Base-by-base conservation (phyloP, 495 filamentous ascomycete genomes). In the Paragyromitra xinjiangensis region DNA sequence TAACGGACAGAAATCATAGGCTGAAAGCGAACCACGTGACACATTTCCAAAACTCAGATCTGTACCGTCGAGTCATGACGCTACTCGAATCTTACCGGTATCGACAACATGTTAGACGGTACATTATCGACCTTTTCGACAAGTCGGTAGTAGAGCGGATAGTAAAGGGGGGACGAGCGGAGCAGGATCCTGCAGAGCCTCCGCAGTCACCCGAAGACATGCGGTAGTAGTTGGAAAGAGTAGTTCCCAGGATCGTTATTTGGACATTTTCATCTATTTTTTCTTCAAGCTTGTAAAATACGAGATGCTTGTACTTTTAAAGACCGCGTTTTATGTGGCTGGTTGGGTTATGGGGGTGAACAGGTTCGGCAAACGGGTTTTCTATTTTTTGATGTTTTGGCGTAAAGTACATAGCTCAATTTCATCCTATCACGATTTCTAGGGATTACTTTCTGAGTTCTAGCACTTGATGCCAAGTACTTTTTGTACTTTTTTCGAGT, bases 121-220 rank as follows among this genome's bases (percentile, higher is more conserved):
- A 96, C 83, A 90, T 97, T 44, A 90, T 98, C 63, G 94, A 98
- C 82, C 85, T 98, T 29, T 99, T 98, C 83, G 95, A 98, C 78
- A 94, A 93, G 84, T 89, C 87, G 45, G 93, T 98, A 37, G 85
- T 98, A 83, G 86, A 93, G 78, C 88, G 89, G 53, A 92, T 98
- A 67, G 91, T 98, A 70, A 69, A 51, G n/a, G 78, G 74, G 12
- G 80, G 75, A 42, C 58, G 55, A 66, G 59, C 71, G 55, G 79
- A 82, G 22, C 67, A 68, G 45, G 66, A 45, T 24, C 37, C 68
- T 66, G 64, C 40, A 67, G 77, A 69, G 58, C 61, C 63, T 7
- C 75, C 80, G 40, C 65, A 81, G 58, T 61, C 71, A 62, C 75
- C 75, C 29, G 61, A 73, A 61, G 51, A 73, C 22, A 71, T 76